phyloP scores from a whole-genome alignment of 768 basidiomycete species.

The Lentinula raphanica region DNA sequence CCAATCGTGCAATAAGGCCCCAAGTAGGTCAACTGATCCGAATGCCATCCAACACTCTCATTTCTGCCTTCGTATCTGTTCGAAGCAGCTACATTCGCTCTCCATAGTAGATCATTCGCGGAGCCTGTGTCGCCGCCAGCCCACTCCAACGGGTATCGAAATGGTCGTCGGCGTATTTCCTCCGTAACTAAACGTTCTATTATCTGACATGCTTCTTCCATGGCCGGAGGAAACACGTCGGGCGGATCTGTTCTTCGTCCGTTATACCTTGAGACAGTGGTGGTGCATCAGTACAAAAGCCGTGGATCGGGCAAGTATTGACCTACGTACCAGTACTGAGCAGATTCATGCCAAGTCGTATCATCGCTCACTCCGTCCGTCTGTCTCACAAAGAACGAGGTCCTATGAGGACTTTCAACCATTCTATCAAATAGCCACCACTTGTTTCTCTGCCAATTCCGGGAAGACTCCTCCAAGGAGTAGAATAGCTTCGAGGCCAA shows the following conservation, averaged over 20 bases:
- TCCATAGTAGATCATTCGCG: conserved; percentile 38
- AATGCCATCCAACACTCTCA: conserved; percentile 78
- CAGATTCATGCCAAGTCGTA: conserved; percentile 63
- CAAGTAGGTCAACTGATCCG: conserved; percentile 75
- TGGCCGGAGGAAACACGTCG: conserved; percentile 49
- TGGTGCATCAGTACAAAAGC: no score
- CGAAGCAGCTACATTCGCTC: conserved; percentile 80
- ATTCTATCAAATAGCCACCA: conserved; percentile 84
- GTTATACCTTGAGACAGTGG: conserved; percentile 59
- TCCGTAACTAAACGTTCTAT: conserved; percentile 68
- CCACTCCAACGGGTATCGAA: conserved; percentile 67
- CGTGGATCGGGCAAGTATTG: no score
- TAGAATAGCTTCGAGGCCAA: conserved; percentile 75
- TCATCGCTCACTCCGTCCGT: conserved; percentile 38
- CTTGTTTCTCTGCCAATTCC: conserved; percentile 63
- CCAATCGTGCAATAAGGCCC: conserved; percentile 79
- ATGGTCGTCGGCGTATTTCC: conserved; percentile 54
- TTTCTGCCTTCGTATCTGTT: conserved; percentile 82
- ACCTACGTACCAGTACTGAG: conserved; percentile 60
- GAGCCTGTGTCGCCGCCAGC: conserved; percentile 22
- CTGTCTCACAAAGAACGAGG: conserved; percentile 66
- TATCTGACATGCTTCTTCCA: conserved; percentile 76
- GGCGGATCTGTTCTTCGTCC: conserved; percentile 59
- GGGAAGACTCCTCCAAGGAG: conserved; percentile 58
- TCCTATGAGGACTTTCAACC: conserved; percentile 82